A percentile compares a stretch with the other conserved stretches of the same genome.
phyloP scores from a whole-genome alignment of 176 grass and related monocot species.

The Musa troglodytarum region DNA sequence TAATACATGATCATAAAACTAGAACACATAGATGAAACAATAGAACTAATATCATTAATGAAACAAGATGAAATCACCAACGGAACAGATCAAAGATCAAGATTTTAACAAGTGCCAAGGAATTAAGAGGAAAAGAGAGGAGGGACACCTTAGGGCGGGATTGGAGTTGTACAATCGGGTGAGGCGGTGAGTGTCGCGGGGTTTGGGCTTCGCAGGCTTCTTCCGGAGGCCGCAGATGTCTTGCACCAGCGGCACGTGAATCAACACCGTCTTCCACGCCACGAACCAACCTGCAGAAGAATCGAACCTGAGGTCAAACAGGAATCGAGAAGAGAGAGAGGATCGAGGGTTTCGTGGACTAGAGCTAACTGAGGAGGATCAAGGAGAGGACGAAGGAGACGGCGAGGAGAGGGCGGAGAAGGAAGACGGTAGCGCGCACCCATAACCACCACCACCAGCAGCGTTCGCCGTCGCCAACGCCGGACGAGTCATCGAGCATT shows the following conservation, averaged over 20 bases:
- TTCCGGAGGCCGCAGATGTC: conserved; percentile 83
- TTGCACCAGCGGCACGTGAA: conserved; percentile 91
- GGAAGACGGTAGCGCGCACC: conserved; percentile 38
- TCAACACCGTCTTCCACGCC: conserved; percentile 90
- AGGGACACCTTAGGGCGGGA: neutral
- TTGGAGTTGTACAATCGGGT: conserved; percentile 47
- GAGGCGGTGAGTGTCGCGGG: conserved; percentile 45
- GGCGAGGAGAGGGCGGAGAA: conserved; percentile 68
- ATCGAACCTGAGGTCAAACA: neutral
- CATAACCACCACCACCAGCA: conserved; percentile 20
- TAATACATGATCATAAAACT: neutral
- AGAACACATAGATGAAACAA: neutral
- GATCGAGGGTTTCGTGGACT: neutral
- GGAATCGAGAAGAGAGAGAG: neutral
- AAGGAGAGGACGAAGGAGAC: conserved; percentile 59
- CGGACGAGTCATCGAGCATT: neutral
- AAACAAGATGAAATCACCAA: neutral
- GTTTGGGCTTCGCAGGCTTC: conserved; percentile 72
- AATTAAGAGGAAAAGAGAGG: neutral
- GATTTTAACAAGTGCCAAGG: neutral
- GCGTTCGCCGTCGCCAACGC: neutral
- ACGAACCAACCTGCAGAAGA: conserved; percentile 74
- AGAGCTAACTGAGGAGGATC: conserved; percentile 53
- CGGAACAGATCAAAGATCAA: neutral
- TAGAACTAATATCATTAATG: neutral